A percentile compares a stretch with the other conserved stretches of the same genome.
phyloP scores from a whole-genome alignment of 1,139 yeast genomes.

The Eremothecium coryli region DNA sequence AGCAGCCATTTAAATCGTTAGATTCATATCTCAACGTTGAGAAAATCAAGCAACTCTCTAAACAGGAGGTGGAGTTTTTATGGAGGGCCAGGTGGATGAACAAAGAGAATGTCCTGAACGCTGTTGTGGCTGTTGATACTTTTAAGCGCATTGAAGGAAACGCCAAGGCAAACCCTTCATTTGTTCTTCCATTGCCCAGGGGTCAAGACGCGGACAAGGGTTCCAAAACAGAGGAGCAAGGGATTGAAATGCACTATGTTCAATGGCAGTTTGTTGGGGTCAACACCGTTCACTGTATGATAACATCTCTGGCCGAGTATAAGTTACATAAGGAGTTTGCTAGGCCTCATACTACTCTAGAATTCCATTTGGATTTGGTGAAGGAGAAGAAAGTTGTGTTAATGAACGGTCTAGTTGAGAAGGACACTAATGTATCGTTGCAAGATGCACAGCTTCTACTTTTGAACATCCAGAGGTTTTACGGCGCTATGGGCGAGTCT shows the following conservation, averaged over 20 bases:
- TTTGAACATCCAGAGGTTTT: slow-evolving; percentile 79
- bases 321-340: slow-evolving; percentile 88
- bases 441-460: slow-evolving; percentile 69
- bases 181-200: slow-evolving; percentile 62
- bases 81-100: slow-evolving; percentile 83
- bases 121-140: slow-evolving; percentile 47
- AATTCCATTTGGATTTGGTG: slow-evolving; percentile 74
- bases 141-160: slow-evolving; percentile 53
- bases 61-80: slow-evolving; percentile 62
- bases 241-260: slow-evolving; percentile 79
- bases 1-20: slow-evolving; percentile 59
- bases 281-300: slow-evolving; percentile 75
- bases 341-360: slow-evolving; percentile 85
- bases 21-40: slow-evolving; percentile 61
- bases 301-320: slow-evolving; percentile 87
- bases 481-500: slow-evolving; percentile 53
- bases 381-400: slow-evolving; percentile 57
- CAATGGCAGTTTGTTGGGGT: slow-evolving; percentile 94
- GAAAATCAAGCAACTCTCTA: slow-evolving; percentile 48
- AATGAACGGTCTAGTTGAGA: slow-evolving; percentile 82
- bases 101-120: slow-evolving; percentile 54
- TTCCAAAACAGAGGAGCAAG: slow-evolving; percentile 15
- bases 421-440: slow-evolving; percentile 52
- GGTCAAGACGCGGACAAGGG: slow-evolving; percentile 17
- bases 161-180: slow-evolving; percentile 69